Base-by-base conservation (phyloP, 306 rosid genomes). In the Quercus cerris region DNA sequence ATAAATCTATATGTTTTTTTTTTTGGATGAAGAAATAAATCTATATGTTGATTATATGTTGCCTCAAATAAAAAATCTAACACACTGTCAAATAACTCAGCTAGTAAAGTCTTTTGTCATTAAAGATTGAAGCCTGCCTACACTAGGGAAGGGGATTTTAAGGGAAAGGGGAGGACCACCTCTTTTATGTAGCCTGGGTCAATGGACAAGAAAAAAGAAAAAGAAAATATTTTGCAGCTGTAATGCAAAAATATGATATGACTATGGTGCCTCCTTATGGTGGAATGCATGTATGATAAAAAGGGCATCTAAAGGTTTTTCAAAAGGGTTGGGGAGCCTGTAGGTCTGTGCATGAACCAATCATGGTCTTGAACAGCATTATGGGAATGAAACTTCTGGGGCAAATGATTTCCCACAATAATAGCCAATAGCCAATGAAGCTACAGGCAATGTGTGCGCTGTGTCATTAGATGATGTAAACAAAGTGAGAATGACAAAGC, bases 401-500 rank as follows among this genome's bases (percentile, higher is more conserved):
- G 51, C 56, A 76, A 78, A 74, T 23, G 64, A 19, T 56, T 58
- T 58, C 70, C 33, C 70, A 8, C 35, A 44, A 74, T 19, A 6
- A 10, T 6, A 25, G 13, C 63, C 63, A 59, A 59, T 49, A 31
- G 35, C 76, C 73, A 74, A 22, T 20, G 31, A 28, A 52, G 80
- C 10, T 74, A 63, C 74, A 73, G 51, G 69, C 74, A 80, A 61
- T 51, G 38, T 57, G 18, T 33, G 59, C 25, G 7, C 70, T 52
- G 18, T 75, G 64, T 22, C 33, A 25, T 75, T 69, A n/a, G 49
- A 83, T 49, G 76, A 73, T 15, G 61, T 56, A 14, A 54, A 41
- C 38, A 73, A 61, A 54, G 67, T 56, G 67, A 49, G 25, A 33
- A 22, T 22, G 20, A 44, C 55, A 56, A 57, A 18, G 72, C 67